These are phyloP conservation scores for Paramarasmius palmivorus DNA, from an alignment of 1,284 basidiomycete species.

Conservation along the genomic window DNA sequence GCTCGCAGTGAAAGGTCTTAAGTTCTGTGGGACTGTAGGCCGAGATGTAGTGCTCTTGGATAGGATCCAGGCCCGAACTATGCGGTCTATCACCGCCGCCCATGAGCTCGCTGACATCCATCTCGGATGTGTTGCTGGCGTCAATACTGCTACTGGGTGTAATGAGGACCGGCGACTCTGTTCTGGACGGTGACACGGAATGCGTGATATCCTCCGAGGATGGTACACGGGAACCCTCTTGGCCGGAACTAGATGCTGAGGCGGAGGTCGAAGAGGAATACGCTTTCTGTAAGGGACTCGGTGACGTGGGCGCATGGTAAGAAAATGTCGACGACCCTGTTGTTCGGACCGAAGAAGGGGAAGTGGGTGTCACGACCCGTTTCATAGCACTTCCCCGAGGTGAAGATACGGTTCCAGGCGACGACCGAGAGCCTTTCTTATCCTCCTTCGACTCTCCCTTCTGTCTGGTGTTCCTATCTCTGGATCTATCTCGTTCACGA, in stretches of 20 bases:
- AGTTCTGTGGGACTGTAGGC: slow-evolving; percentile 62
- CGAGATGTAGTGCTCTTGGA: slow-evolving; percentile 42
- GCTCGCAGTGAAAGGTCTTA: slow-evolving; percentile 91
- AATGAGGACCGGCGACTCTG: slow-evolving; percentile 12
- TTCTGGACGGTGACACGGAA: slow-evolving; percentile 9
- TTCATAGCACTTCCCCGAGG: background rate
- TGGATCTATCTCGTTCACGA: background rate
- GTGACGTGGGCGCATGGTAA: slow-evolving; percentile 54
- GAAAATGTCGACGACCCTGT: slow-evolving; percentile 45
- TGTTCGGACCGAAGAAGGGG: slow-evolving; percentile 54
- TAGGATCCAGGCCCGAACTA: slow-evolving; percentile 22
- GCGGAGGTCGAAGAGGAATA: slow-evolving; percentile 44
- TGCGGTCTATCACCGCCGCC: slow-evolving; percentile 15
- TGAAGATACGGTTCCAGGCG: background rate
- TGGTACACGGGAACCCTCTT: slow-evolving; percentile 24
- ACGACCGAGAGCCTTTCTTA: background rate
- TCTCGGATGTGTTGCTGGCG: slow-evolving; percentile 32
- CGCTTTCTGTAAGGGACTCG: slow-evolving; percentile 62
- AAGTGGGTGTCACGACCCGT: slow-evolving; percentile 37
- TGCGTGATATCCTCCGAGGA: slow-evolving; percentile 5
- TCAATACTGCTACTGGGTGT: slow-evolving; percentile 22
- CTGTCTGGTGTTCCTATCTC: background rate
- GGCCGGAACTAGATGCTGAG: slow-evolving; percentile 33
- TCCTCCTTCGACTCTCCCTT: background rate
- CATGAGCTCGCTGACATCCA: slow-evolving; percentile 37